A percentile compares a stretch with the other conserved stretches of the same genome.
phyloP scores from a whole-genome alignment of 2,329 filamentous ascomycete species.

The Ascochyta fabae region DNA sequence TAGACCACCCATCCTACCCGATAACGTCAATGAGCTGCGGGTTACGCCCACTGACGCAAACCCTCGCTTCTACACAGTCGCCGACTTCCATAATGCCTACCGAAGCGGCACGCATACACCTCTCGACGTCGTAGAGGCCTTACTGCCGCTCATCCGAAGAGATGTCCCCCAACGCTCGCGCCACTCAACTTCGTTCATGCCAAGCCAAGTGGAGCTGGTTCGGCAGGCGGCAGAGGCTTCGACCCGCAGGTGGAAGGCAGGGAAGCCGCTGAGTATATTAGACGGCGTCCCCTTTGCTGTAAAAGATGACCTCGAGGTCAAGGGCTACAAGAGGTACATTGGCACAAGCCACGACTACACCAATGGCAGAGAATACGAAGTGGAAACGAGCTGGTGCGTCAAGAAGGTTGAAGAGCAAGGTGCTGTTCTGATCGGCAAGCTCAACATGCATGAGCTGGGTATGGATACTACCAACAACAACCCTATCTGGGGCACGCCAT shows the following conservation, averaged over 20 bases:
- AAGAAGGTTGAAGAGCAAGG: conserved; percentile 75
- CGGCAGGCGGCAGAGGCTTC: conserved; percentile 74
- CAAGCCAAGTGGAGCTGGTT: conserved; percentile 67
- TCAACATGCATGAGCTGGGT: conserved; percentile 81
- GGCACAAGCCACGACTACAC: conserved; percentile 69
- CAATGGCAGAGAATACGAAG: conserved; percentile 46
- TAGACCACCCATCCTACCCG: conserved; percentile 28
- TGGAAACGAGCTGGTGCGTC: conserved; percentile 73
- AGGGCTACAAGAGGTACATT: conserved; percentile 71
- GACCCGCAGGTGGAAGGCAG: conserved; percentile 72
- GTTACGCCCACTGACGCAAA: conserved; percentile 19
- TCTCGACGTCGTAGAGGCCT: conserved; percentile 70
- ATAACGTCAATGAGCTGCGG: conserved; percentile 29
- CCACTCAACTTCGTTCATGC: conserved; percentile 77
- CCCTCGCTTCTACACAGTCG: conserved; percentile 60
- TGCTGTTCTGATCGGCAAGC: conserved; percentile 76
- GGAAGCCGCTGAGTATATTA: conserved; percentile 69
- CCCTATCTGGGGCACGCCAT: conserved; percentile 73
- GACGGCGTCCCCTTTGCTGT: conserved; percentile 85
- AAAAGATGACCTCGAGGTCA: conserved; percentile 79
- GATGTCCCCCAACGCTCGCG: conserved; percentile 61
- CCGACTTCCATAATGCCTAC: conserved; percentile 81
- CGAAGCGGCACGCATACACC: conserved; percentile 73
- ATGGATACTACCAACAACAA: conserved; percentile 87
- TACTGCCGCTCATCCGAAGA: conserved; percentile 74